Conservation (phyloP, 495 filamentous ascomycete species). For the Evansstolkia leycettana region DNA sequence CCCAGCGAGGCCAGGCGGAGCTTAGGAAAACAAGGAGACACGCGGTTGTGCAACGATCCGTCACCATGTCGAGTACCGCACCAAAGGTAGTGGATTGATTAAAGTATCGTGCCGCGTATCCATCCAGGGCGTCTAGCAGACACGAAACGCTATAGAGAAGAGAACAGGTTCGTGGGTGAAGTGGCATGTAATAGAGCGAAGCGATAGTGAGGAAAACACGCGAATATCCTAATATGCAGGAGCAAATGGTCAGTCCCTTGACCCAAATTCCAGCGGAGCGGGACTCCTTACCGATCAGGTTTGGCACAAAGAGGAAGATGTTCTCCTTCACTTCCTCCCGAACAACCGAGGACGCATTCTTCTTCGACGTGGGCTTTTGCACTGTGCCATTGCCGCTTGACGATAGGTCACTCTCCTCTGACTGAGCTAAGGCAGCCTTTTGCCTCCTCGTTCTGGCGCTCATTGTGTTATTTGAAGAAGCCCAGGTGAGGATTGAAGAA, state of each 20-base stretch:
- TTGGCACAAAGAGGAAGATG: conserved; percentile 91
- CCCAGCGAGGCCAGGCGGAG: conserved; percentile 84
- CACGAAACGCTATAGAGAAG: conserved; percentile 86
- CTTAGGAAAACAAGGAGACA: conserved; percentile 89
- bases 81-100: conserved; percentile 89
- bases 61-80: conserved; percentile 95
- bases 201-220: conserved; percentile 82
- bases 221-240: conserved; percentile 54
- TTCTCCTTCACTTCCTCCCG: conserved; percentile 52
- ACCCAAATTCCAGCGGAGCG: too few relatives aligned
- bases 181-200: conserved; percentile 96
- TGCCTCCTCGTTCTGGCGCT: conserved; percentile 30
- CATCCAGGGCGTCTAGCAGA: conserved; percentile 87
- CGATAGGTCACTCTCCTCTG: conserved; percentile 23
- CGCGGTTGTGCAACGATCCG: conserved; percentile 86
- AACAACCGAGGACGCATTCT: conserved; percentile 10
- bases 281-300: conserved; percentile 68
- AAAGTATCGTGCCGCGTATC: conserved; percentile 76
- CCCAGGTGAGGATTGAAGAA: not conserved
- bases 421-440: conserved; percentile 26
- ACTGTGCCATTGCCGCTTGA: conserved; percentile 19
- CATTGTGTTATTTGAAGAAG: conserved; percentile 16
- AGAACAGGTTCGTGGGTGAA: conserved; percentile 90
- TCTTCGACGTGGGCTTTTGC: conserved; percentile 14
- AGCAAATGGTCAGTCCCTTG: not conserved